Base-by-base conservation (phyloP, 805 yeast species). In the Teunomyces gatunensis region DNA sequence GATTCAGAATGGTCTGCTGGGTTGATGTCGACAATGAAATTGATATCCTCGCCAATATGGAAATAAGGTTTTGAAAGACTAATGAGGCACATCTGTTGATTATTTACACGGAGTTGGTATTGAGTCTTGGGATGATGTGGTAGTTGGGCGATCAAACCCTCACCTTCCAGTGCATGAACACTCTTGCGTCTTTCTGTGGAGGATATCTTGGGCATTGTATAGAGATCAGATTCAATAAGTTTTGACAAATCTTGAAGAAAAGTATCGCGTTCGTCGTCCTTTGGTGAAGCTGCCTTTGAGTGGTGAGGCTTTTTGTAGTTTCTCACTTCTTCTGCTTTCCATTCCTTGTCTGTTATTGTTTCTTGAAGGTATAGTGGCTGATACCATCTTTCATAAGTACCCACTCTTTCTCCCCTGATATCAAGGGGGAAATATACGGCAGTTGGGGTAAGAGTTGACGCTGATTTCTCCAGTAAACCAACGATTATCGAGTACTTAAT, bases 11-110 rank as follows among this genome's bases (percentile, higher is more conserved):
- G 34, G 13, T 37, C 52, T 4, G 39, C 50, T 1, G 63, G 61
- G 34, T 60, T 62, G 12, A 64, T 53, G 42, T 67, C 64, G n/a
- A 73, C 52, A 1, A 55, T 51, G 47, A 65, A 71, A 45, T 62
- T 54, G 10, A 72, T 53, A 46, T 72, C 75, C 27, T 72, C 74
- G 15, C 77, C 77, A 20, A 69, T 50, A 45, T 64, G 71, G 55
- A 58, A 71, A 39, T 60, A 64, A 3, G 74, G 67, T 43, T 64
- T 64, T 1, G 73, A 60, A 25, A 72, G 41, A 5, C 58, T 55
- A 18, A 71, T 56, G 10, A 53, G 50, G 52, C 78, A 73, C n/a
- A 72, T 55, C 13, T 58, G 50, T 13, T 53, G 51, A 41, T 57
- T 58, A 50, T 70, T 70, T 20, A 68, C 71, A 33, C 68, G 49